A percentile compares a stretch with the other conserved stretches of the same genome.
Evolutionary conservation across 495 filamentous ascomycete species (phyloP).

Genomic region (Talaromyces thailandensis): DNA sequence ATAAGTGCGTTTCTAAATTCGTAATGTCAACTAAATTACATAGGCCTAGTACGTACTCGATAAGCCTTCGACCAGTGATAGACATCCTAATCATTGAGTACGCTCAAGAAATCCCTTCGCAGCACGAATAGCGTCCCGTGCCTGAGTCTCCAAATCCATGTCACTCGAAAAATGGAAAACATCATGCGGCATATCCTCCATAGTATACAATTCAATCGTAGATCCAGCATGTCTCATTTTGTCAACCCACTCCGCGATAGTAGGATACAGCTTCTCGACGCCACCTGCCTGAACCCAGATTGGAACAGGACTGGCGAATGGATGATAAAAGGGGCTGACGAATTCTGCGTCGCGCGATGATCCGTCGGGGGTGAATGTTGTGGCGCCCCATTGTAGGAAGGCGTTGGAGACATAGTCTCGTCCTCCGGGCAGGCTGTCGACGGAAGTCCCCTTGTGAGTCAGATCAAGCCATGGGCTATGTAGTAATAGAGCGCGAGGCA

Average conservation of each 20-base stretch:
- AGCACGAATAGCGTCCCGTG: constrained; percentile 2
- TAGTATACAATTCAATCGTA: constrained; percentile 16
- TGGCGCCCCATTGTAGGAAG: constrained; percentile 21
- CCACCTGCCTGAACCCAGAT: constrained; percentile 22
- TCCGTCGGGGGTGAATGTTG: constrained; percentile 11
- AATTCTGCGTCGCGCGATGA: constrained; percentile 12
- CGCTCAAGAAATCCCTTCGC: background rate
- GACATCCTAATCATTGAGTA: background rate
- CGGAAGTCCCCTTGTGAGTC: background rate
- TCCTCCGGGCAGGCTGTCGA: constrained; percentile 13
- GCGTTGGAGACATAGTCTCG: constrained; percentile 18
- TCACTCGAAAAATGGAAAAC: constrained; percentile 14
- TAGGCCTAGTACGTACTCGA: background rate
- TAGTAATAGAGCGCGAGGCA: constrained; percentile 14
- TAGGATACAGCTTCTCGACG: constrained; percentile 22
- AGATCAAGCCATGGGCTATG: constrained; percentile 25
- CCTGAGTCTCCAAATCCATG: constrained; percentile 16
- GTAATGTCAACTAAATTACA: background rate
- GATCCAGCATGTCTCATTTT: constrained; percentile 14
- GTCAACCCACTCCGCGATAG: constrained; percentile 15
- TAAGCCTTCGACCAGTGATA: background rate
- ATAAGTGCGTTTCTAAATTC: background rate
- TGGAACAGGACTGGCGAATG: constrained; percentile 19
- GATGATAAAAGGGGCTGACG: constrained; percentile 13
- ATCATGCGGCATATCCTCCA: constrained; percentile 22